These are phyloP conservation scores for Capsella rubella DNA, from an alignment of 441 rosid genomes.

Conservation along the genomic window DNA sequence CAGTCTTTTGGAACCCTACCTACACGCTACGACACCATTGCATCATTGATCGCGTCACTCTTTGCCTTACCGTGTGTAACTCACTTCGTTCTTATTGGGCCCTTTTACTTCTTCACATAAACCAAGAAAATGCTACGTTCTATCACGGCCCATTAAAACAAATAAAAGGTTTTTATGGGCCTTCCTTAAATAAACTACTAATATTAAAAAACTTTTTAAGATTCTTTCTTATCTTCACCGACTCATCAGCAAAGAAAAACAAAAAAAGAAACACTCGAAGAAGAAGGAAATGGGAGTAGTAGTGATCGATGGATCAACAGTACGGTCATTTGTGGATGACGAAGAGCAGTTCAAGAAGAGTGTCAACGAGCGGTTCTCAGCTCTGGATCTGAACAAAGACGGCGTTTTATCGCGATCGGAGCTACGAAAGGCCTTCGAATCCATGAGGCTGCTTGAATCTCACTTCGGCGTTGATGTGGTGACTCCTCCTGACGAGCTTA, in stretches of 20 bases:
- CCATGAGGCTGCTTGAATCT: slow-evolving; percentile 71
- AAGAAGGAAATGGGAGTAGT: slow-evolving; percentile 71
- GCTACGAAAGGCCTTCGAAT: slow-evolving; percentile 78
- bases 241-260: background rate
- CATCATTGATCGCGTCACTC: slow-evolving; percentile 28
- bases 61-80: background rate
- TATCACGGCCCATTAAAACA: too few species aligned
- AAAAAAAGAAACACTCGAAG: background rate
- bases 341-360: slow-evolving; percentile 69
- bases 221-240: background rate
- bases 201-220: too few species aligned
- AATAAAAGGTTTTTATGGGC: too few species aligned
- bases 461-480: slow-evolving; percentile 78
- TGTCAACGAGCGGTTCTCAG: slow-evolving; percentile 57
- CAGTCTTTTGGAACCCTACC: background rate
- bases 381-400: slow-evolving; percentile 73
- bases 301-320: slow-evolving; percentile 82
- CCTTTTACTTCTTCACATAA: too few species aligned
- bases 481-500: slow-evolving; percentile 66
- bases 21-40: slow-evolving; percentile 15
- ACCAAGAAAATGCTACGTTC: too few species aligned
- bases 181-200: too few species aligned
- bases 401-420: slow-evolving; percentile 80
- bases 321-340: slow-evolving; percentile 65
- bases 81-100: too few species aligned